A percentile compares a stretch with the other conserved stretches of the same genome.
Evolutionary conservation across 2,329 filamentous ascomycete species (phyloP).

Genomic region (Trichoderma lentiforme): DNA sequence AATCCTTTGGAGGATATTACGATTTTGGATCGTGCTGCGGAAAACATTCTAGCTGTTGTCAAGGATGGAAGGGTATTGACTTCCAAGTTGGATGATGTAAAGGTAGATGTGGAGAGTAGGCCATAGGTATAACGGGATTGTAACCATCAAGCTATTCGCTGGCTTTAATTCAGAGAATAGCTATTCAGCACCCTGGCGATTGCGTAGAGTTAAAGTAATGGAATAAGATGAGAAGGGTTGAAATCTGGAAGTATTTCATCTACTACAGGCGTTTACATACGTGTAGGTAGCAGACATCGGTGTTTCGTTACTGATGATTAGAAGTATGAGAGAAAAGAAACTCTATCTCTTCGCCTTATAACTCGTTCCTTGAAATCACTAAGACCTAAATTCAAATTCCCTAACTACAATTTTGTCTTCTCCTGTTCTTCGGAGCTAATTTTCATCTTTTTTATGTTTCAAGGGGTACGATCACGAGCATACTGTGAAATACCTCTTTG

Average conservation of each 20-base stretch:
- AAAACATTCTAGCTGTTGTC: slow-evolving; percentile 47
- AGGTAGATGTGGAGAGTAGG: neutral
- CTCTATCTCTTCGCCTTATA: neutral
- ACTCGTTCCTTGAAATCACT: too few relatives aligned
- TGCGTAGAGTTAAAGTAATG: too few relatives aligned
- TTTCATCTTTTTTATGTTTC: neutral
- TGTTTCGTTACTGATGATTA: neutral
- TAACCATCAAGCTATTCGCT: too few relatives aligned
- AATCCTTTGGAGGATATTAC: neutral
- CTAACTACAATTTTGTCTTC: too few relatives aligned
- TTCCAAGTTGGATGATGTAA: neutral
- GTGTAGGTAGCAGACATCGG: neutral
- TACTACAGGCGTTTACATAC: too few relatives aligned
- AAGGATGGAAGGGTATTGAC: slow-evolving; percentile 44
- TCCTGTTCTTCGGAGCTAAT: too few relatives aligned
- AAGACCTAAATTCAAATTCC: too few relatives aligned
- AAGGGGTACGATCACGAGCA: neutral
- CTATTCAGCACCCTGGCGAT: too few relatives aligned
- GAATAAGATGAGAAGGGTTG: too few relatives aligned
- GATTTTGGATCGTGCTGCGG: slow-evolving; percentile 33
- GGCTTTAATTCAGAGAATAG: too few relatives aligned
- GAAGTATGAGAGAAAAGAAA: neutral
- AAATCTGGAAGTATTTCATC: too few relatives aligned
- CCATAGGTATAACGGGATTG: neutral
- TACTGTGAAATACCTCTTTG: neutral